Base-by-base conservation (phyloP, 768 basidiomycete species). In the Lactarius hengduanensis region DNA sequence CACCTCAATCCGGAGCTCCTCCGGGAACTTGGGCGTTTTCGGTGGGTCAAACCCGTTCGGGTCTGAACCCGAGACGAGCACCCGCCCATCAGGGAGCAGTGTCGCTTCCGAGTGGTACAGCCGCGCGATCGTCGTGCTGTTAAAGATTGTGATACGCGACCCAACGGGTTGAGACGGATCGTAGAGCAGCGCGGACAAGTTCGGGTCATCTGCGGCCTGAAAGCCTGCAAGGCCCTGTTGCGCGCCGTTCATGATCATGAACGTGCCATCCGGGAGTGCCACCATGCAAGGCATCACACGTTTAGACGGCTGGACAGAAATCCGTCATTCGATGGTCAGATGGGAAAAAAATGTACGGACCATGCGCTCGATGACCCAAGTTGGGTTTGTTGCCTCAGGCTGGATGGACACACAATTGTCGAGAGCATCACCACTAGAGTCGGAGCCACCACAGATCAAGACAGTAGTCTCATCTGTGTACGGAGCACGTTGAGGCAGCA, bases 281-380 rank as follows among this genome's bases (percentile, higher is more conserved):
- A 82, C 86, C 77, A 90, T 86, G 78, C 88, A 89, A 1, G 88
- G 78, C 87, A 93, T 88, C 20, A 92, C 91, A 65, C 91, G 86
- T 67, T 80, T 80, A 0, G 85, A 87, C 6, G 88, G 88, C 88
- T 89, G 64, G 1, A 64, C 40, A 56, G 55, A 0, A 13, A 41
- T 10, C 0, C 11, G 53, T 32, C 54, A 34, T 56, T 41, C 11
- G 45, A 43, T 7, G 38, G 50, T 13, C 28, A 57, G 28, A 56
- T 1, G 26, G 30, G 28, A 28, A 28, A 28, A 28, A 0, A 28
- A 28, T 32, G 20, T 2, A 75, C 85, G 55, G 45, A 90, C 91
- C 91, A 92, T 92, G 55, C 91, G 84, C 73, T 93, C 91, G 10
- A 92, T 43, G 0, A 80, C 80, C 91, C 91, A 93, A 0, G 81